Evolutionary conservation across 805 yeast genomes (phyloP), one percentile per base, ranked within the genome.

Genomic region (Starmerella powellii): DNA sequence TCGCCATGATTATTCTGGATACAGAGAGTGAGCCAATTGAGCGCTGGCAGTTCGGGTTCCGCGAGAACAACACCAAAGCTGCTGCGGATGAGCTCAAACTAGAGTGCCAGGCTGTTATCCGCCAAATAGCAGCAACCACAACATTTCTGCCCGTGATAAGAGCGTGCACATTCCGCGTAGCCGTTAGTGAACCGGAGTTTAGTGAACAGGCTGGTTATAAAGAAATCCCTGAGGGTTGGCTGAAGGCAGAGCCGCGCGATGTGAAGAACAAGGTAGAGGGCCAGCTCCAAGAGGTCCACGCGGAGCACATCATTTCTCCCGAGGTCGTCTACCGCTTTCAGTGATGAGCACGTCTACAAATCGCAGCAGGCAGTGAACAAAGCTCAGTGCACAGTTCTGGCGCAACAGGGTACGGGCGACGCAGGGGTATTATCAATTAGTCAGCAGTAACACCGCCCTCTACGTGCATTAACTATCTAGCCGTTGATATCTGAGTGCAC

Each of bases 61-160:
- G 8, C 12, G 16, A 63, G 19, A 63, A 55, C 26, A 36, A 4
- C 23, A 6, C 17, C 2, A 13, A 16, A 13, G 8, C n/a, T 10
- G 6, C 8, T 6, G 41, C 42, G 3, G 73, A 68, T 2, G 72
- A 70, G 26, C 72, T 78, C 3, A 87, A 80, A 50, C 65, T 62
- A 39, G 91, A 85, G 50, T 83, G 86, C n/a, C 88, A 83, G 58
- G 74, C 85, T 0, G 77, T 87, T 5, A 76, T 87, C 31, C 72
- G 95, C 40, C 96, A 87, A 53, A 81, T 87, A 39, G 84, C 94
- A 0, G 84, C 94, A 0, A 78, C 91, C 32, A 83, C 82, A 2
- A 75, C 95, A 0, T 85, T 86, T 56, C 66, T 87, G 31, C 97
- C 97, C 0, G 70, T 79, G 19, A 62, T 87, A 23, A 74, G 73